phyloP scores from a whole-genome alignment of 2,329 filamentous ascomycete genomes.

The Fusarium sp. region DNA sequence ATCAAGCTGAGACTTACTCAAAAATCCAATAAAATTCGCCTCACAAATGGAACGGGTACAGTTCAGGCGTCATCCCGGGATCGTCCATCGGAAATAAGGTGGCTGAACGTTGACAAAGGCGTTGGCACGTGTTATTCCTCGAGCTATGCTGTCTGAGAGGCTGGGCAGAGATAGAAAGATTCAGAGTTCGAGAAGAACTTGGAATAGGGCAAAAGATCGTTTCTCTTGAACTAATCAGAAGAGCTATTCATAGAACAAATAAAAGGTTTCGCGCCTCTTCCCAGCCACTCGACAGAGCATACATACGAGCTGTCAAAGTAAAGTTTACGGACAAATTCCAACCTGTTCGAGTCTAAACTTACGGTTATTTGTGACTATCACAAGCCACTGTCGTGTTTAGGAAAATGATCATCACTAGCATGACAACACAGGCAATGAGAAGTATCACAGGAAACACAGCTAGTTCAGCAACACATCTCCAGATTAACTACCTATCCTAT shows the following conservation, averaged over 20 bases:
- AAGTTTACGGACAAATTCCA: slow-evolving; percentile 2
- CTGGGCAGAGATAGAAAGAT: neutral
- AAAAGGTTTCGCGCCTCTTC: slow-evolving; percentile 1
- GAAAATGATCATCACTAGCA: neutral
- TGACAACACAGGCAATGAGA: neutral
- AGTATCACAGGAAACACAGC: neutral
- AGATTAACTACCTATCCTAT: slow-evolving; percentile 41
- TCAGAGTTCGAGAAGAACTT: neutral
- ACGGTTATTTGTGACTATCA: neutral
- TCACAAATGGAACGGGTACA: no score
- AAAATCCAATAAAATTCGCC: no score
- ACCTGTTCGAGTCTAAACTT: neutral
- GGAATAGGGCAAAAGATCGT: neutral
- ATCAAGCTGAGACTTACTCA: no score
- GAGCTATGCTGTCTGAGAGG: neutral
- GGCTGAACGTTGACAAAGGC: neutral
- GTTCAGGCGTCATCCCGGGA: neutral
- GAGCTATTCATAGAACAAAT: neutral
- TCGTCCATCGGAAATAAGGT: neutral
- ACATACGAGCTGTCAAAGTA: neutral
- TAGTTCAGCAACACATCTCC: slow-evolving; percentile 27
- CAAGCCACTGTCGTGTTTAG: neutral
- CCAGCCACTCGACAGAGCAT: slow-evolving; percentile 6
- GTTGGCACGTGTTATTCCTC: neutral
- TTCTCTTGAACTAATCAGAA: neutral